Conservation (phyloP, 148 eudicot species). For the Fagopyrum homotropicum region DNA sequence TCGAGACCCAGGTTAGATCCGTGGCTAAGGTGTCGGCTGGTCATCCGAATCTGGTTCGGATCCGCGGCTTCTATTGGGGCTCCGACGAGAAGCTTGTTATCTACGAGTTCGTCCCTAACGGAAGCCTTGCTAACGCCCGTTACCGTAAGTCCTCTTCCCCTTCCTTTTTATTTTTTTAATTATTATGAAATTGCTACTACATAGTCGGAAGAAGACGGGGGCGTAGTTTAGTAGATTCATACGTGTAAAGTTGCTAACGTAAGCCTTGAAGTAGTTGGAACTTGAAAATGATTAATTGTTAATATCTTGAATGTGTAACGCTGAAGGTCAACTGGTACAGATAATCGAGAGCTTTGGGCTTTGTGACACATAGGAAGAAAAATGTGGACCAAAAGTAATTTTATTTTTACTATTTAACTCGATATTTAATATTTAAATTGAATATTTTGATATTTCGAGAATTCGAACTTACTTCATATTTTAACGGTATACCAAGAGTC, state of each 20-base stretch:
- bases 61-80: constrained; percentile 91
- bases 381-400: neutral
- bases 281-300: neutral
- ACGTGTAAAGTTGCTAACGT: constrained; percentile 9
- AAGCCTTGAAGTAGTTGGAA: neutral
- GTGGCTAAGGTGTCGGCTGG: constrained; percentile 50
- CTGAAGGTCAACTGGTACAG: neutral
- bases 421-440: too few relatives aligned
- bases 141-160: constrained; percentile 45
- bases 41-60: constrained; percentile 75
- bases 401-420: neutral
- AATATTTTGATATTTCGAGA: too few relatives aligned
- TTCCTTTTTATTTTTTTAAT: neutral
- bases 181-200: neutral
- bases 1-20: constrained; percentile 61
- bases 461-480: too few relatives aligned
- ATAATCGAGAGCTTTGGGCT: neutral
- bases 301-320: neutral
- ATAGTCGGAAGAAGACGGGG: neutral
- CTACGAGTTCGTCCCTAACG: constrained; percentile 82
- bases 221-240: neutral
- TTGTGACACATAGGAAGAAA: neutral
- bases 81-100: constrained; percentile 80
- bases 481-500: too few relatives aligned
- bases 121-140: constrained; percentile 89